A percentile compares a stretch with the other conserved stretches of the same genome.
Conservation (phyloP, 768 basidiomycete species). For the Cystofilobasidium bisporidii region DNA sequence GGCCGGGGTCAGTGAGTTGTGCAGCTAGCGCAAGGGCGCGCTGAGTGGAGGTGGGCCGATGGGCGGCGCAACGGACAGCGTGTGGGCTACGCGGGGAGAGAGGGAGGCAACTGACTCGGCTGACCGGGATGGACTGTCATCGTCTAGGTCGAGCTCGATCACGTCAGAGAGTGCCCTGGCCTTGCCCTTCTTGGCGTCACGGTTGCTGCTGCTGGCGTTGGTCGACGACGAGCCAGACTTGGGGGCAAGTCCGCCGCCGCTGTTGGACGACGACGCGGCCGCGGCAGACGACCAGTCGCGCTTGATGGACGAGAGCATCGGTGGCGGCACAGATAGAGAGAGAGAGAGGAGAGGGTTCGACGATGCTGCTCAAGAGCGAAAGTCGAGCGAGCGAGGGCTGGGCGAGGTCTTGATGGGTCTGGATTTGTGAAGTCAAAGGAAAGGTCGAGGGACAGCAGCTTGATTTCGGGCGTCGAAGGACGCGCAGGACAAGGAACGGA, state of each 20-base stretch:
- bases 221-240: neutral
- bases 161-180: neutral
- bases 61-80: too few relatives aligned
- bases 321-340: too few relatives aligned
- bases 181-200: slow-evolving; percentile 10
- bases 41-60: neutral
- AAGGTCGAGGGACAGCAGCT: neutral
- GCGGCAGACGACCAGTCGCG: neutral
- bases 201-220: neutral
- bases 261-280: neutral
- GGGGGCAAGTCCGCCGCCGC: neutral
- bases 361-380: too few relatives aligned
- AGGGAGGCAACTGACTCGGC: neutral
- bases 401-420: too few relatives aligned
- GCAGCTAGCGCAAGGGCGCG: too few relatives aligned
- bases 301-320: neutral
- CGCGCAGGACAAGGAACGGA: too few relatives aligned
- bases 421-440: neutral
- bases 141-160: slow-evolving; percentile 14
- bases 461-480: neutral
- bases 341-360: neutral
- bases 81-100: neutral
- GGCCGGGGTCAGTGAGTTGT: too few relatives aligned
- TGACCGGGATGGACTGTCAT: neutral
- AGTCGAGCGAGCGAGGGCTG: too few relatives aligned